phyloP scores from a whole-genome alignment of 305 asterid genomes.

The Fraxinus sp. region DNA sequence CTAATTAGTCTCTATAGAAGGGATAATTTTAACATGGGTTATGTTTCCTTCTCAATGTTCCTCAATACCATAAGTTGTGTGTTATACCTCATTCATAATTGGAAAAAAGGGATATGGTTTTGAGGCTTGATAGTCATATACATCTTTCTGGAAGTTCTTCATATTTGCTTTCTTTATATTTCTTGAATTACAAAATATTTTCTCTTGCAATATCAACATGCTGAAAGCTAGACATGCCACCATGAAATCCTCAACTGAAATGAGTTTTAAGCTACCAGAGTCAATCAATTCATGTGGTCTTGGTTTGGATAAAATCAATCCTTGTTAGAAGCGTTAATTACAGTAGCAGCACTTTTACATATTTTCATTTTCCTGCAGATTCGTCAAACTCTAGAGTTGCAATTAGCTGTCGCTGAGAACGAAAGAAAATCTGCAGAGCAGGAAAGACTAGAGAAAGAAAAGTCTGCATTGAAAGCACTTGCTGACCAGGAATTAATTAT shows the following conservation, averaged over 20 bases:
- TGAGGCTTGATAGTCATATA: neutral
- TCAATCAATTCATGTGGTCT: neutral
- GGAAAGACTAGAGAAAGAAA: constrained; percentile 56
- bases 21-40: neutral
- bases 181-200: neutral
- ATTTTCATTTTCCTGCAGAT: constrained; percentile 46
- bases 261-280: constrained; percentile 4
- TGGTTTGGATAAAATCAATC: neutral
- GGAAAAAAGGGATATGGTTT: neutral
- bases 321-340: neutral
- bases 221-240: neutral
- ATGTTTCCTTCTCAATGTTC: neutral
- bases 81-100: neutral
- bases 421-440: constrained; percentile 49
- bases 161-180: neutral
- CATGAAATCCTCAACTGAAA: neutral
- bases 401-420: constrained; percentile 54
- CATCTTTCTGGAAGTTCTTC: neutral
- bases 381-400: constrained; percentile 52
- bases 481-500: constrained; percentile 58
- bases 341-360: constrained; percentile 9
- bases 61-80: neutral
- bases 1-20: neutral
- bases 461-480: constrained; percentile 42
- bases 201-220: neutral